Conservation (phyloP, 1,284 basidiomycete genomes). For the Erythrobasidium hasegawianum region DNA sequence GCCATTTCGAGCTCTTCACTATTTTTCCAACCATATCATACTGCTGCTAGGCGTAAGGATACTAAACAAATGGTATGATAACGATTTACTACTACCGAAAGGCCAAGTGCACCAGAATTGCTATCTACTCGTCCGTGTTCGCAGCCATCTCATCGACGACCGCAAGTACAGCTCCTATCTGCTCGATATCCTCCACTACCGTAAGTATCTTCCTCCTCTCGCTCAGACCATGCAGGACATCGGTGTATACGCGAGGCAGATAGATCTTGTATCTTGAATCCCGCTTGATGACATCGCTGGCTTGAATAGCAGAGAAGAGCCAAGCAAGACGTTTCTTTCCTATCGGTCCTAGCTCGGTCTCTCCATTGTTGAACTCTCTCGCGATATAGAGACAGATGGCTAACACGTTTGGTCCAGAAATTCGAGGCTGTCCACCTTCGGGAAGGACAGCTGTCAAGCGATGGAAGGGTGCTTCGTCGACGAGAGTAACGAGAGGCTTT, state of each 20-base stretch:
- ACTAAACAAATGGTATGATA: neutral
- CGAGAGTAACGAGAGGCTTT: neutral
- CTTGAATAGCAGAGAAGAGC: slow-evolving; percentile 9
- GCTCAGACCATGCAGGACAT: slow-evolving; percentile 16
- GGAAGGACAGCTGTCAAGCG: slow-evolving; percentile 14
- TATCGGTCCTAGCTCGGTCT: neutral
- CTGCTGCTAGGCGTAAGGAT: no score
- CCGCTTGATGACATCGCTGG: slow-evolving; percentile 2
- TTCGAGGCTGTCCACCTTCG: slow-evolving; percentile 9
- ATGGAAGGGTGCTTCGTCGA: slow-evolving; percentile 10
- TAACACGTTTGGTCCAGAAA: slow-evolving; percentile 7
- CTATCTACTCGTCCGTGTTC: neutral
- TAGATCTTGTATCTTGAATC: neutral
- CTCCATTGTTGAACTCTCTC: slow-evolving; percentile 12
- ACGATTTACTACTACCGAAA: neutral
- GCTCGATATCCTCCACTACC: neutral
- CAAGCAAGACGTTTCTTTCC: slow-evolving; percentile 13
- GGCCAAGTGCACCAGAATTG: no score
- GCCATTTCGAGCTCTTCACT: no score
- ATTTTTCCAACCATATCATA: no score
- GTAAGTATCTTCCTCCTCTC: slow-evolving; percentile 2
- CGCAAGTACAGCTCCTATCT: neutral
- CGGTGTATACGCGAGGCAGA: slow-evolving; percentile 22
- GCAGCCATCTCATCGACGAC: slow-evolving; percentile 3
- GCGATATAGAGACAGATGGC: slow-evolving; percentile 16